Conservation (phyloP, 2,329 filamentous ascomycete genomes). For the Proliferodiscus dingleyae region DNA sequence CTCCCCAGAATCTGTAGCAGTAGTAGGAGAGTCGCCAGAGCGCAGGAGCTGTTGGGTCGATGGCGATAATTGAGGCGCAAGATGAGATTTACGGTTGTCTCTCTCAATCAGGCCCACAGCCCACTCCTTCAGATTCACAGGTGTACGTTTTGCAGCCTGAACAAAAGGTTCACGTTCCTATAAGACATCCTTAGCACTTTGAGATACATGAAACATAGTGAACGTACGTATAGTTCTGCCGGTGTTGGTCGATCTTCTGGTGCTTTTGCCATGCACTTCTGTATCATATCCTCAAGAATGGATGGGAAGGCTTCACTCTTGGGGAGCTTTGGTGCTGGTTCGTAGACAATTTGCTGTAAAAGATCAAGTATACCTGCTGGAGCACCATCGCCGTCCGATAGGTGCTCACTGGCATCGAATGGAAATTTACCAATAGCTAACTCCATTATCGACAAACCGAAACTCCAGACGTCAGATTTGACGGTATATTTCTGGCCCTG, state of each 20-base stretch:
- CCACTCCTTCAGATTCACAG: constrained; percentile 91
- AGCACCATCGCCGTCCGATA: constrained; percentile 69
- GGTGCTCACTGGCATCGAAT: constrained; percentile 70
- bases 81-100: constrained; percentile 91
- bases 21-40: constrained; percentile 53
- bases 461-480: constrained; percentile 98
- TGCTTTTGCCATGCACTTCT: constrained; percentile 88
- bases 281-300: constrained; percentile 94
- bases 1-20: constrained; percentile 32
- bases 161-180: constrained; percentile 92
- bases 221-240: constrained; percentile 80
- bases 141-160: constrained; percentile 92
- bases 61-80: constrained; percentile 74
- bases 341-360: constrained; percentile 94
- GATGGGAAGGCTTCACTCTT: constrained; percentile 96
- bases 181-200: constrained; percentile 9
- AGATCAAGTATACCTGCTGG: constrained; percentile 95
- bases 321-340: constrained; percentile 86
- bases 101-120: constrained; percentile 89
- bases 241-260: constrained; percentile 87
- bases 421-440: constrained; percentile 96
- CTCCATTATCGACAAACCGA: constrained; percentile 93
- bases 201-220: constrained; percentile 10
- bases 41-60: constrained; percentile 72
- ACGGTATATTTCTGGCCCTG: constrained; percentile 96